A percentile compares a stretch with the other conserved stretches of the same genome.
Evolutionary conservation across 1,284 basidiomycete genomes (phyloP).

Genomic region (Malassezia cuniculi): DNA sequence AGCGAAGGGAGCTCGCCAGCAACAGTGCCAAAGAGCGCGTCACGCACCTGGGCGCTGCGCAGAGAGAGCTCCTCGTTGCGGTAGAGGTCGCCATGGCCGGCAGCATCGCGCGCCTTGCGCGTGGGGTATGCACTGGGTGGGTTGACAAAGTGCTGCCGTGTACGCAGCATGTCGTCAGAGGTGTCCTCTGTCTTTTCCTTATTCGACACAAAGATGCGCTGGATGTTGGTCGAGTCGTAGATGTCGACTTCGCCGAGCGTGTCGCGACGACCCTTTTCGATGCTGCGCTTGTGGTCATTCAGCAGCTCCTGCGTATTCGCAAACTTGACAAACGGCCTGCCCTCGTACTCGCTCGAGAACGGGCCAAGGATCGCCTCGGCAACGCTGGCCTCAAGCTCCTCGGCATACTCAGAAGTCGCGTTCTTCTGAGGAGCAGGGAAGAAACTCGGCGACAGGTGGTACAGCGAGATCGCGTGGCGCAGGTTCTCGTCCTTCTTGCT

Average conservation of each 20-base stretch:
- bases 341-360: constrained; percentile 7
- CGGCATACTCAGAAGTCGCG: background rate
- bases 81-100: constrained; percentile 14
- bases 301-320: constrained; percentile 8
- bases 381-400: constrained; percentile 3
- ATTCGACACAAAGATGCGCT: background rate
- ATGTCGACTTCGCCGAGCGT: constrained; percentile 11
- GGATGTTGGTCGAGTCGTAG: constrained; percentile 9
- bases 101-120: constrained; percentile 11
- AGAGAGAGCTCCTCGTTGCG: constrained; percentile 9
- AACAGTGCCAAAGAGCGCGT: constrained; percentile 43
- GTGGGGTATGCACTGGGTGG: constrained; percentile 5
- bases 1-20: constrained; percentile 37
- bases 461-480: constrained; percentile 36
- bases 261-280: constrained; percentile 3
- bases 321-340: constrained; percentile 12
- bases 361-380: constrained; percentile 11
- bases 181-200: background rate
- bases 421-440: constrained; percentile 20
- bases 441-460: constrained; percentile 36
- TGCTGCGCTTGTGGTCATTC: constrained; percentile 1
- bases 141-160: constrained; percentile 15
- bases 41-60: constrained; percentile 33
- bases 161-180: too few species aligned
- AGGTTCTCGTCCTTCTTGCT: constrained; percentile 23